Base-by-base conservation (phyloP, 306 rosid genomes). In the Dryas drummondii region DNA sequence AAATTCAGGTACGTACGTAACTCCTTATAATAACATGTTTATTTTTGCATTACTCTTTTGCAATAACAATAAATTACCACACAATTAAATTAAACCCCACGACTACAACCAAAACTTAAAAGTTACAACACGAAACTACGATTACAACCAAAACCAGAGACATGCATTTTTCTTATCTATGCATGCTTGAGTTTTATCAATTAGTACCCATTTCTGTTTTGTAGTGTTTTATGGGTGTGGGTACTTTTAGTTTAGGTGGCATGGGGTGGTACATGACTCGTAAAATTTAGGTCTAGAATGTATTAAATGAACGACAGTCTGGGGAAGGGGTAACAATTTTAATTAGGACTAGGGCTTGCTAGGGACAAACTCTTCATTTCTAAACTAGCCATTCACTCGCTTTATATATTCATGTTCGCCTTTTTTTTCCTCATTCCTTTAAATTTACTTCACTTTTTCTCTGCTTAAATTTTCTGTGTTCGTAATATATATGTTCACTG, bases 1-100 rank as follows among this genome's bases (percentile, higher is more conserved):
- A 82, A 65, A 16, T 85, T 88, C 91, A 92, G 96, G 97, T 89
- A 72, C 32, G 22, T 46, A 22, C 22, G 22, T 22, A 22, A 22
- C 22, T 22, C 22, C 22, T 22, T 22, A 22, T 22, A 22, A 22
- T 22, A 22, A 22, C 22, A 22, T 22, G 22, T 22, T 22, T 22
- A 22, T 22, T 22, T 22, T 22, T 22, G 22, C 22, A 22, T 22
- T 22, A 22, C 0, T 22, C 22, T 22, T 22, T 22, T 22, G 22
- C 22, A 22, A 22, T 22, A 22, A 22, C 22, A 22, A 22, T 22
- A 22, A 22, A 22, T 22, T 22, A 22, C 22, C 0, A 22, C 22
- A 22, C 22, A 0, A n/a, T n/a, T n/a, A n/a, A 22, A 22, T 22
- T 22, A 22, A 22, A 22, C 22, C 22, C 22, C 22, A 22, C 22